Base-by-base conservation (phyloP, 129 eudicot species). In the Dittrichia graveolens region DNA sequence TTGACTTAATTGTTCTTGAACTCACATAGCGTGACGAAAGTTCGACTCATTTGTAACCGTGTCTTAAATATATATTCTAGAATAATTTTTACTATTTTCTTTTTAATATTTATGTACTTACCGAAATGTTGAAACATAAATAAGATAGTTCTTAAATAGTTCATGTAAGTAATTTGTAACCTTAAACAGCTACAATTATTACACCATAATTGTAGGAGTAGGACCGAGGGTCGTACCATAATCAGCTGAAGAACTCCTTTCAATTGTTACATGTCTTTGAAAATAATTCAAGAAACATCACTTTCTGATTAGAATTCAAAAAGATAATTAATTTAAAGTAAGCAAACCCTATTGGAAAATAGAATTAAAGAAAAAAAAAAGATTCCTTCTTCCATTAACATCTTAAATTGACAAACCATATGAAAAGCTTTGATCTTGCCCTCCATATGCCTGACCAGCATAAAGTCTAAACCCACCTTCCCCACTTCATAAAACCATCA, bases 311-410 rank as follows among this genome's bases (percentile, higher is more conserved):
- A 40, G 42, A 46, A 76, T 52, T 24, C 31, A 24, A 24, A 38
- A 61, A 63, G 2, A 9, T 10, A 57, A 43, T n/a, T 4, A 15
- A 39, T 43, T 65, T 6, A 24, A 24, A 24, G 31, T 3, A 57
- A 8, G 43, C 6, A 41, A 40, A 39, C 0, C 6, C 10, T 8
- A 63, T 6, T 34, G 16, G 4, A 18, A 40, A 8, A 13, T 14
- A 12, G 8, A 71, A 7, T 0, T 3, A 8, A 56, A 19, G 0
- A 16, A 31, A 37, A 35, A 37, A 76, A n/a, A 60, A 44, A 69
- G 71, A 77, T 77, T 69, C 76, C 42, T 42, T 77, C 71, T 69
- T 69, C 76, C 76, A 69, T 77, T 49, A 19, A 14, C 55, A 60
- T 69, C 38, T 39, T 14, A 45, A 57, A 76, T 57, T 58, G 69